Evolutionary conservation across 2,329 filamentous ascomycete genomes (phyloP), one percentile per base, ranked within the genome.

Genomic region (Karstenula rhodostoma): DNA sequence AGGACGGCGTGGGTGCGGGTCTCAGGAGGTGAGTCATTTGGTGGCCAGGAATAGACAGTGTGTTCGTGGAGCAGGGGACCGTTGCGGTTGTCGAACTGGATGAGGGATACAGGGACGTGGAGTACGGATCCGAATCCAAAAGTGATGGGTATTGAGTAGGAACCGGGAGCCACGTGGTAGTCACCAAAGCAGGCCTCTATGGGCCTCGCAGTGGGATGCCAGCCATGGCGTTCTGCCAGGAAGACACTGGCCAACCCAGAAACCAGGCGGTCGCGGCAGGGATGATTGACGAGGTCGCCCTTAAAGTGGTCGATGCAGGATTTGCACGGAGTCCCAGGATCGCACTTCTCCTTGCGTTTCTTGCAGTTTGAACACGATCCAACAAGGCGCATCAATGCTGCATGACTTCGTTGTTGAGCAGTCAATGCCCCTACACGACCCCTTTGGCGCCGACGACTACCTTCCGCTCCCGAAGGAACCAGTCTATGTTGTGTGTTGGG

Each of bases 281-380:
- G 78, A 35, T 72, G 64, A 6, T 75, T 72, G 46, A 78, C 58
- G 29, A 79, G 63, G 44, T 78, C 73, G 23, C 70, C 67, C 57
- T 76, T 77, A 67, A 71, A 79, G 56, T 78, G 71, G 23, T 77
- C 72, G 25, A 79, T 62, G 49, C 78, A 80, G 1, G 76, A 68
- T 40, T 69, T 73, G 68, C 78, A 80, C 12, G 78, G 78, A 37
- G 72, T 76, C 0, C 77, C 77, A n/a, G 72, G 68, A 51, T 80
- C 78, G 52, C 78, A 80, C 54, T 71, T 73, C 62, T 74, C 75
- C 56, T 78, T 76, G 23, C 76, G 65, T 61, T 69, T 67, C 63
- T 73, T 72, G 57, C 77, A 79, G 27, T 76, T 78, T 1, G 69
- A 70, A 57, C 77, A 79, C 5, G 75, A 73, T 7, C 70, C 68